phyloP scores from a whole-genome alignment of 306 rosid genomes.

The Gastrolobium bilobum region DNA sequence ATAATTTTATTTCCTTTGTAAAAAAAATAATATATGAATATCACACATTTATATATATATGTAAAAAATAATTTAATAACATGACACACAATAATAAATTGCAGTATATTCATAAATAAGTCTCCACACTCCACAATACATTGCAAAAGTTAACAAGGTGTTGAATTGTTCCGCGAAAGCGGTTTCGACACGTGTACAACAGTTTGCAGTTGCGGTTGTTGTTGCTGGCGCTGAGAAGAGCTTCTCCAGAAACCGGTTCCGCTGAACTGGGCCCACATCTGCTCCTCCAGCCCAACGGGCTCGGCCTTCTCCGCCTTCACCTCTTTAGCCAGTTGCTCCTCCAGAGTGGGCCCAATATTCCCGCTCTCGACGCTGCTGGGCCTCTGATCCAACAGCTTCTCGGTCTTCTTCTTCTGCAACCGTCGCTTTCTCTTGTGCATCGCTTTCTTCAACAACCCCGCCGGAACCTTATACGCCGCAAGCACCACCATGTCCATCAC shows the following conservation, averaged over 20 bases:
- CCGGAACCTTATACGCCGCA: constrained; percentile 69
- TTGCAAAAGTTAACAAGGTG: no score
- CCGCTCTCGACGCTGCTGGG: not conserved
- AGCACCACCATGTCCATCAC: constrained; percentile 66
- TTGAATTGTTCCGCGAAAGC: no score
- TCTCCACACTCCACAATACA: no score
- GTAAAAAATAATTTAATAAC: no score
- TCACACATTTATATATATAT: no score
- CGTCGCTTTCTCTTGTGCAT: constrained; percentile 42
- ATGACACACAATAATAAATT: no score
- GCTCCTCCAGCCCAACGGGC: constrained; percentile 53
- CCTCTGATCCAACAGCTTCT: constrained; percentile 9
- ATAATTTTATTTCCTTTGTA: no score
- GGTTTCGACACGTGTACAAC: not conserved
- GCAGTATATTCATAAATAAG: no score
- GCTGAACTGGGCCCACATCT: constrained; percentile 68
- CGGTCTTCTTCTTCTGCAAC: not conserved
- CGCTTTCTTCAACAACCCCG: constrained; percentile 67
- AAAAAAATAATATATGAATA: no score
- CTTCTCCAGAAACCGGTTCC: constrained; percentile 82
- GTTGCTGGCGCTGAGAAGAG: constrained; percentile 51
- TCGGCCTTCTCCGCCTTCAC: constrained; percentile 2
- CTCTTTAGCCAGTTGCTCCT: constrained; percentile 18
- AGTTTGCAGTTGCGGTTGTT: not conserved
- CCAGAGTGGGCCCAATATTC: constrained; percentile 3